Percentiles rank a stretch among this genome's conserved stretches.
phyloP scores from a whole-genome alignment of 495 filamentous ascomycete species.

The Penicillium alfredii region DNA sequence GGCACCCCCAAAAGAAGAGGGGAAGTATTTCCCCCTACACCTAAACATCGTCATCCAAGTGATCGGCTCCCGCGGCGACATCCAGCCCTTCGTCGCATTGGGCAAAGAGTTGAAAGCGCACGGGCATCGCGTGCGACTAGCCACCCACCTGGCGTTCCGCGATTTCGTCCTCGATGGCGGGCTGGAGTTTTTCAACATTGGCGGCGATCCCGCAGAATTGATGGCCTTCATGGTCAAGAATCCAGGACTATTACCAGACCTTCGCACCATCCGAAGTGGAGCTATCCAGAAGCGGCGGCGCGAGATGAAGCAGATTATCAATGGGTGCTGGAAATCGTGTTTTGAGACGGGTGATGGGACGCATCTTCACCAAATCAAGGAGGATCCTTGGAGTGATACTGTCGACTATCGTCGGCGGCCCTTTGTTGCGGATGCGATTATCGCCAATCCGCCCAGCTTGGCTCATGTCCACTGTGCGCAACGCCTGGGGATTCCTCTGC shows the following conservation, averaged over 20 bases:
- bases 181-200: slow-evolving; percentile 75
- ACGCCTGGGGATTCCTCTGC: slow-evolving; percentile 69
- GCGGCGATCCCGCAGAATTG: slow-evolving; percentile 71
- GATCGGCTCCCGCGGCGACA: slow-evolving; percentile 74
- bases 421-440: slow-evolving; percentile 77
- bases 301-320: slow-evolving; percentile 63
- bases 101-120: slow-evolving; percentile 61
- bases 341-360: slow-evolving; percentile 57
- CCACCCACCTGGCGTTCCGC: slow-evolving; percentile 69
- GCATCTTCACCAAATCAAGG: slow-evolving; percentile 36
- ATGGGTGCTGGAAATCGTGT: slow-evolving; percentile 76
- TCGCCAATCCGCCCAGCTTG: slow-evolving; percentile 79
- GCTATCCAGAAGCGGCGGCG: slow-evolving; percentile 61
- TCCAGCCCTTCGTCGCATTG: slow-evolving; percentile 69
- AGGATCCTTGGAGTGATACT: slow-evolving; percentile 29
- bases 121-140: slow-evolving; percentile 70
- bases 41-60: slow-evolving; percentile 79
- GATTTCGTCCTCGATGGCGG: slow-evolving; percentile 64
- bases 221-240: slow-evolving; percentile 92
- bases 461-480: slow-evolving; percentile 80
- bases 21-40: slow-evolving; percentile 48
- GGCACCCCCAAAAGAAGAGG: slow-evolving; percentile 43
- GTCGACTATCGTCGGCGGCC: slow-evolving; percentile 43
- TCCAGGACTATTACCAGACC: slow-evolving; percentile 67
- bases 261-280: slow-evolving; percentile 59